Conservation (phyloP, 1,284 basidiomycete genomes). For the Anthracocystis walkeri region DNA sequence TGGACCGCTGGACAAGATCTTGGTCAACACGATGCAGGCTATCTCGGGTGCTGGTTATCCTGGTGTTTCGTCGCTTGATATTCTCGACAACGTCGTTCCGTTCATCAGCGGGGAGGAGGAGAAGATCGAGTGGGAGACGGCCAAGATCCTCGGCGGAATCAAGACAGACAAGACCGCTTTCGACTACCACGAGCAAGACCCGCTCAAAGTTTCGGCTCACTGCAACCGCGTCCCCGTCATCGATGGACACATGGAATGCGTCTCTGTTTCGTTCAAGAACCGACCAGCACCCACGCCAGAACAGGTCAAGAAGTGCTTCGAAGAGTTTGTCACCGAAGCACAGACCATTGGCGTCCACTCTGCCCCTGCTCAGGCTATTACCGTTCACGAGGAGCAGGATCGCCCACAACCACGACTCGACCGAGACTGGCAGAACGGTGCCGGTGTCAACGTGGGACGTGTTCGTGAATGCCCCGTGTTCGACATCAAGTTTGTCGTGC, state of each 20-base stretch:
- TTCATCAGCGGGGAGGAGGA: conserved; percentile 88
- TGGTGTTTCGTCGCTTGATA: conserved; percentile 89
- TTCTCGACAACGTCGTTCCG: conserved; percentile 95
- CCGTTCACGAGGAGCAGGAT: conserved; percentile 91
- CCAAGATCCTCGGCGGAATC: conserved; percentile 87
- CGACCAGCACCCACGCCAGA: conserved; percentile 87
- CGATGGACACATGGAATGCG: conserved; percentile 89
- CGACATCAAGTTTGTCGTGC: conserved; percentile 85
- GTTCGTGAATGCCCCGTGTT: conserved; percentile 90
- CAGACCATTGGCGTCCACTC: conserved; percentile 85
- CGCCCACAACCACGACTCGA: conserved; percentile 94
- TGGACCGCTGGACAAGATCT: conserved; percentile 88
- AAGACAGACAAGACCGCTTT: conserved; percentile 72
- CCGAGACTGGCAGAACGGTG: conserved; percentile 88
- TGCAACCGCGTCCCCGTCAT: conserved; percentile 94
- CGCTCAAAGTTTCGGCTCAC: conserved; percentile 86
- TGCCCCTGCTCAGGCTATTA: conserved; percentile 86
- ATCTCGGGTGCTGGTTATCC: conserved; percentile 98
- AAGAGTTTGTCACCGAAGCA: conserved; percentile 81
- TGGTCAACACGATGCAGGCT: conserved; percentile 97
- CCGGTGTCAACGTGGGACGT: conserved; percentile 90
- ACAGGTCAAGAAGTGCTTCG: conserved; percentile 85
- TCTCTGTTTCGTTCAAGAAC: conserved; percentile 84
- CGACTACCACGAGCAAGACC: conserved; percentile 84
- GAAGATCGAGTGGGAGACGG: conserved; percentile 98